Base-by-base conservation (phyloP, 139 green algal genomes). In the Tetratostichococcus sp. region DNA sequence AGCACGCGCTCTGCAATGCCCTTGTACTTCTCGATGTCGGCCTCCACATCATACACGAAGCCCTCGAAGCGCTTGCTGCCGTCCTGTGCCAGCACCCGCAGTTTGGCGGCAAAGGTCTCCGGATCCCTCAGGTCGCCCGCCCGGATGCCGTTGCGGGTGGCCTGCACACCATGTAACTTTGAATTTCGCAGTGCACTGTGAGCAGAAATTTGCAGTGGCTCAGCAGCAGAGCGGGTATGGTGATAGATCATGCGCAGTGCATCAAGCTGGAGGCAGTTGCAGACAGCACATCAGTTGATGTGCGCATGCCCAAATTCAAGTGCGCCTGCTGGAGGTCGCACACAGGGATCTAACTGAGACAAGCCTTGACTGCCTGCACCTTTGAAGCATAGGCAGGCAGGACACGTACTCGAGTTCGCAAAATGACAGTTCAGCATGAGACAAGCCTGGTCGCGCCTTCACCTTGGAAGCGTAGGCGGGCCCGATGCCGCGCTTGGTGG, bases 401-500 rank as follows among this genome's bases (percentile, higher is more conserved):
- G 17, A 5, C 14, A 62, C 11, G 11, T 62, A 17, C 50, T n/a
- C 50, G 14, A 11, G 6, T 50, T 6, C 39, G 39, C 39, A 6
- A 50, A 6, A 50, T 50, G 39, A 8, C n/a, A n/a, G n/a, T n/a
- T n/a, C n/a, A n/a, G n/a, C n/a, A n/a, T n/a, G n/a, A n/a, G n/a
- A n/a, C n/a, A n/a, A n/a, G n/a, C n/a, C n/a, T 50, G 39, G 6
- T 17, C 4, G 50, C 14, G 50, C 2, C 50, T 34, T 2, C 30
- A 34, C 77, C 80, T 99, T 99, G 75, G 83, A 92, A 59, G 93
- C 85, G 83, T 99, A 99, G 17, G 91, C 93, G 19, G 95, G 96
- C 30, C 96, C 96, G 77, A 99, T 99, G 80, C 96, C 96, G 57
- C 96, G 89, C 84, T 97, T 97, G 32, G 96, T 99, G 43, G 96